These are phyloP conservation scores for Geoglossum glabrum DNA, from an alignment of 495 filamentous ascomycete species.

Conservation along the genomic window DNA sequence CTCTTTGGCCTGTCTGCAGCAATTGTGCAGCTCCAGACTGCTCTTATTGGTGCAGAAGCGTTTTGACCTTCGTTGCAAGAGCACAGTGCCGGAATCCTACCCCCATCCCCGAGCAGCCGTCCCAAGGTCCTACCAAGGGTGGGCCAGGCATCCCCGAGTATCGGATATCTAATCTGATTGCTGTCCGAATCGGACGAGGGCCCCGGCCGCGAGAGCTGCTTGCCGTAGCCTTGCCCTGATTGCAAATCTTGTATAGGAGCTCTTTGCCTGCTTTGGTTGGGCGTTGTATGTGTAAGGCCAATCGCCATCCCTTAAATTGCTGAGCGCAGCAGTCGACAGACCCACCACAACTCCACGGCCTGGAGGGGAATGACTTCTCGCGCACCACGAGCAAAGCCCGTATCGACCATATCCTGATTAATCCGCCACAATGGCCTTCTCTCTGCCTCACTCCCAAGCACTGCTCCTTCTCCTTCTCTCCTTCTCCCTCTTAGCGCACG, in stretches of 20 bases:
- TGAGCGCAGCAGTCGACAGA: not conserved
- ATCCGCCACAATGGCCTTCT: constrained; percentile 17
- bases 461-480: constrained; percentile 18
- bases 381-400: not conserved
- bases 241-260: not conserved
- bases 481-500: constrained; percentile 20
- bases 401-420: not conserved
- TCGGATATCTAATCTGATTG: constrained; percentile 8
- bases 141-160: not conserved
- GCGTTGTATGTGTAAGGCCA: not conserved
- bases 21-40: not conserved
- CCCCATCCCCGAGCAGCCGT: not conserved
- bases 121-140: not conserved
- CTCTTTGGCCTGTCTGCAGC: not conserved
- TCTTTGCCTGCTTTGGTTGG: not conserved
- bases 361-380: not conserved
- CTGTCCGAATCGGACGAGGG: not conserved
- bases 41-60: not conserved
- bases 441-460: constrained; percentile 18
- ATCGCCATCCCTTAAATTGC: not conserved
- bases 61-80: not conserved
- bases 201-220: not conserved
- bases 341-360: not conserved
- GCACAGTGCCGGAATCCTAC: not conserved
- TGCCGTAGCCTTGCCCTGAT: too few species aligned